Evolutionary conservation across 2,329 filamentous ascomycete species (phyloP), one percentile per base, ranked within the genome.

Genomic region (Penicillium sumatraense): DNA sequence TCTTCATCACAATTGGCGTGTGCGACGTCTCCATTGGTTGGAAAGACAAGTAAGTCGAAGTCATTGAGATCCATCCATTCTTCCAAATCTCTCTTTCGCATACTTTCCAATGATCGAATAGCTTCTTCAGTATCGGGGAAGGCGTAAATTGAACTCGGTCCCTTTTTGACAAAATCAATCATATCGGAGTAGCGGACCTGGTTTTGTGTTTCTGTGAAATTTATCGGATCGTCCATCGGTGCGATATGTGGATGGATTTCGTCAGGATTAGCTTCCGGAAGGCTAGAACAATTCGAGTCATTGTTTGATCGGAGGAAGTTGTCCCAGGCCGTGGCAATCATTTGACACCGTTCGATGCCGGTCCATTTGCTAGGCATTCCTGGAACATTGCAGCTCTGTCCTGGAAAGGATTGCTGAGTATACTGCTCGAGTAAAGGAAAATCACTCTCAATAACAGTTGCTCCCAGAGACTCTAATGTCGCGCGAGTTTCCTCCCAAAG

Each of bases 1-100:
- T 66, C 66, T 1, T 63, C 58, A 60, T 84, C 81, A 0, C 80
- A 63, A 62, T 83, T 73, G 7, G 80, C 78, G 1, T 68, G 64
- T 0, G 75, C 80, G 0, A 83, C 76, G 55, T 83, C 81, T 1
- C 80, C 81, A n/a, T 76, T 74, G 0, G 78, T 73, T 0, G 81
- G 82, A 46, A 80, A 81, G 0, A 73, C 78, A 0, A 82, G 68
- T 2, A 73, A 65, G 52, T 83, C 78, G 18, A 78, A 70, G 0
- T 59, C 57, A 2, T 73, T 53, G 0, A 26, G 29, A 8, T 71
- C 68, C 66, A 83, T 73, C 77, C 79, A 84, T 45, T 80, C 76
- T 44, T 83, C 80, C 0, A 53, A 53, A 31, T 48, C 36, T n/a
- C 23, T 27, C 20, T 49, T 49, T 16, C 51, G 44, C 45, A 49